Conservation (phyloP, 148 eudicot genomes). For the Selenicereus undatus region DNA sequence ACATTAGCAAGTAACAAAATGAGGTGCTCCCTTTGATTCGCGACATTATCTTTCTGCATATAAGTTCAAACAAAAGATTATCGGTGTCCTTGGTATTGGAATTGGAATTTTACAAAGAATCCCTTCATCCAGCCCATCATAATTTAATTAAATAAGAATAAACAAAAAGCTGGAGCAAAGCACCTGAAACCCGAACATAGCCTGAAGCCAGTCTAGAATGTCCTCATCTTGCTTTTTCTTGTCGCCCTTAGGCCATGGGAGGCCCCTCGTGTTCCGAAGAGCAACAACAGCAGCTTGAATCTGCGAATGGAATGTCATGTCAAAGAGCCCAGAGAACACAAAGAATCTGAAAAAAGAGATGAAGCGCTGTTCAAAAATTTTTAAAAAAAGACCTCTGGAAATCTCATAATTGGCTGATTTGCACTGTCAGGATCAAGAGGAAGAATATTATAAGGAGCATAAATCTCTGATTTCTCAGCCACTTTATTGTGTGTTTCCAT, state of each 20-base stretch:
- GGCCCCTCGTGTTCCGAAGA: constrained; percentile 94
- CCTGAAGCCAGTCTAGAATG: constrained; percentile 94
- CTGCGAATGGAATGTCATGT: constrained; percentile 35
- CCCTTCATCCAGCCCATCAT: neutral
- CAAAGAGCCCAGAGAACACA: constrained; percentile 13
- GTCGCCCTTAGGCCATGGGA: constrained; percentile 97
- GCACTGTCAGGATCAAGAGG: constrained; percentile 99
- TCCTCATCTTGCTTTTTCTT: constrained; percentile 97
- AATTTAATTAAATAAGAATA: neutral
- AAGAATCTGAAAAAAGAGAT: neutral
- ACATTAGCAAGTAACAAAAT: constrained; percentile 97
- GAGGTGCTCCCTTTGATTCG: constrained; percentile 97
- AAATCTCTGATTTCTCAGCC: constrained; percentile 91
- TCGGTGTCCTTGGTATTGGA: constrained; percentile 1
- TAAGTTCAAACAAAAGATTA: constrained; percentile 1
- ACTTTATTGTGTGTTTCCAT: constrained; percentile 97
- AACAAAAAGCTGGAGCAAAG: constrained; percentile 6
- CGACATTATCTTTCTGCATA: constrained; percentile 88
- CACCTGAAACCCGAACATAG: constrained; percentile 99
- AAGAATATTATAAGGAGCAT: constrained; percentile 86
- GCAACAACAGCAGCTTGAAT: constrained; percentile 93
- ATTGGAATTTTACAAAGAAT: neutral
- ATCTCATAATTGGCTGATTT: constrained; percentile 96
- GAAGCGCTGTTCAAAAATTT: neutral
- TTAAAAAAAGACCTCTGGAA: constrained; percentile 63